These are phyloP conservation scores for Pseudopithomyces chartarum DNA, from an alignment of 2,329 filamentous ascomycete species.

Conservation along the genomic window DNA sequence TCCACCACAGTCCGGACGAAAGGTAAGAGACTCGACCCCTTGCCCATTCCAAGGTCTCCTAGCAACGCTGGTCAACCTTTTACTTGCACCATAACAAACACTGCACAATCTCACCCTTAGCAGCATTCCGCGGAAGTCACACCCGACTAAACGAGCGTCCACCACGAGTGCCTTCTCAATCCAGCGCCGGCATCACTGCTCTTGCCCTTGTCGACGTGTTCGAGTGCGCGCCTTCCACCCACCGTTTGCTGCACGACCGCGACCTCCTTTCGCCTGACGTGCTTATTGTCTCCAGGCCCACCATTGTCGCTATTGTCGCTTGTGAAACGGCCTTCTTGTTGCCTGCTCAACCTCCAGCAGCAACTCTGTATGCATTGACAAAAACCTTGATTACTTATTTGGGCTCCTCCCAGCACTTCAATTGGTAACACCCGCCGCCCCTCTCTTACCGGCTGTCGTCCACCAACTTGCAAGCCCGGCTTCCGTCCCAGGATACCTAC, in stretches of 20 bases:
- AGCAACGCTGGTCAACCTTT: conserved; percentile 16
- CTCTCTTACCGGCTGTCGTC: conserved; percentile 34
- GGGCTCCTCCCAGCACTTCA: conserved; percentile 26
- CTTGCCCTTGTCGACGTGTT: conserved; percentile 10
- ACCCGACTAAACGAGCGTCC: background rate
- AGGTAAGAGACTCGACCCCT: background rate
- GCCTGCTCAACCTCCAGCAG: conserved; percentile 11
- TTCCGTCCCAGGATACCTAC: conserved; percentile 25
- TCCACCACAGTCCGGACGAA: background rate
- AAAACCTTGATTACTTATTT: conserved; percentile 39
- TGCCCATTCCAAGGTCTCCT: conserved; percentile 6
- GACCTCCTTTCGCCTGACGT: conserved; percentile 16
- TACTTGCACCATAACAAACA: conserved; percentile 15
- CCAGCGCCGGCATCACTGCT: conserved; percentile 13
- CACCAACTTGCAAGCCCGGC: conserved; percentile 20
- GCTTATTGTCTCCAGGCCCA: conserved; percentile 25
- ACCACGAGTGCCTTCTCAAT: conserved; percentile 6
- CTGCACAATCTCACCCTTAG: conserved; percentile 3
- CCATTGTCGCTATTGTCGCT: conserved; percentile 10
- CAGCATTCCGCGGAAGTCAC: conserved; percentile 14
- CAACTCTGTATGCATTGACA: conserved; percentile 36
- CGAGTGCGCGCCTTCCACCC: conserved; percentile 24
- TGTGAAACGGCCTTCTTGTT: conserved; percentile 13
- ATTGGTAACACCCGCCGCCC: conserved; percentile 32
- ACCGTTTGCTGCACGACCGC: conserved; percentile 24